Evolutionary conservation across 2,329 filamentous ascomycete species (phyloP).

Genomic region (Thielaviopsis euricoi): DNA sequence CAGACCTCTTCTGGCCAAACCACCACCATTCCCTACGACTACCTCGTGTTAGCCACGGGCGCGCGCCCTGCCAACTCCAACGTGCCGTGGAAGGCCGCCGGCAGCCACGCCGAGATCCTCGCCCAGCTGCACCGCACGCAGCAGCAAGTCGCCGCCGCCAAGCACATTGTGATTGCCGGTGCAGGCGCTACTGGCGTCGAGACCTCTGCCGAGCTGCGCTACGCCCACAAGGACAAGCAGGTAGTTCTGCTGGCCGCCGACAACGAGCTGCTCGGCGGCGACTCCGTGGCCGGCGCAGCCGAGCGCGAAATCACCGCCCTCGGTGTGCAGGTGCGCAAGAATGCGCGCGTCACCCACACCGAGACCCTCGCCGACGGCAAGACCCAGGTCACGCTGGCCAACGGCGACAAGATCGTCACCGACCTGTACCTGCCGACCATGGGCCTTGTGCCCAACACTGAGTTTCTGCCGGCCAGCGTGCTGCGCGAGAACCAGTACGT

Average conservation of each 20-base stretch:
- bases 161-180: slow-evolving; percentile 38
- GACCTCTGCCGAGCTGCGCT: slow-evolving; percentile 35
- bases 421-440: slow-evolving; percentile 42
- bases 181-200: slow-evolving; percentile 41
- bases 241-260: slow-evolving; percentile 30
- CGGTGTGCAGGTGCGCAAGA: slow-evolving; percentile 30
- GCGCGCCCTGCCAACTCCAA: slow-evolving; percentile 24
- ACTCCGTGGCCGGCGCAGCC: slow-evolving; percentile 26
- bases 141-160: slow-evolving; percentile 26
- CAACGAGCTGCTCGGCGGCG: slow-evolving; percentile 26
- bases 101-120: slow-evolving; percentile 28
- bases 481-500: slow-evolving; percentile 29
- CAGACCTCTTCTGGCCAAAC: slow-evolving; percentile 16
- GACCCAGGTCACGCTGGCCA: slow-evolving; percentile 30
- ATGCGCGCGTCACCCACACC: slow-evolving; percentile 24
- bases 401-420: slow-evolving; percentile 30
- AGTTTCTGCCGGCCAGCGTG: slow-evolving; percentile 29
- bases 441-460: slow-evolving; percentile 37
- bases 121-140: slow-evolving; percentile 25
- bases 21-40: slow-evolving; percentile 29
- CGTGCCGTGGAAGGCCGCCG: slow-evolving; percentile 36
- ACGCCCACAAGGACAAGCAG: slow-evolving; percentile 32
- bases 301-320: slow-evolving; percentile 34
- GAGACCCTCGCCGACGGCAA: slow-evolving; percentile 25
- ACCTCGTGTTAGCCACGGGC: slow-evolving; percentile 41